Conservation (phyloP, 2,329 filamentous ascomycete genomes). For the Xylaria sp. region DNA sequence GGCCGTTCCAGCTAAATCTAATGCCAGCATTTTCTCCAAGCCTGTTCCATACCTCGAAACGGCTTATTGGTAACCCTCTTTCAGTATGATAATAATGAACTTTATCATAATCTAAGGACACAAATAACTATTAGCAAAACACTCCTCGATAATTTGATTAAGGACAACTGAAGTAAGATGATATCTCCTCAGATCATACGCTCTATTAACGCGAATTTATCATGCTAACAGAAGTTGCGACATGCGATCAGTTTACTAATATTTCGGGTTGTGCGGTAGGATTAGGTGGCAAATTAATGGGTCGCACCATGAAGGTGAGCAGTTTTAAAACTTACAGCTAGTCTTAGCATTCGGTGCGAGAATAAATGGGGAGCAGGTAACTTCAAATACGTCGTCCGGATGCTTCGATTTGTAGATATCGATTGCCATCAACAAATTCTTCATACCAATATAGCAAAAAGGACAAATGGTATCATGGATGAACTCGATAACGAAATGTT, state of each 20-base stretch:
- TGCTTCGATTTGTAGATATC: slow-evolving; percentile 52
- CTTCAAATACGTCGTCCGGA: slow-evolving; percentile 58
- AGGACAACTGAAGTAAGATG: not conserved
- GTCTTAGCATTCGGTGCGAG: slow-evolving; percentile 49
- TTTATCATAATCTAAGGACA: slow-evolving; percentile 49
- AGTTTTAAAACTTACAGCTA: slow-evolving; percentile 44
- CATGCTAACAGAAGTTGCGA: slow-evolving; percentile 2
- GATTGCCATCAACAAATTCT: slow-evolving; percentile 59
- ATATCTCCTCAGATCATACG: not conserved
- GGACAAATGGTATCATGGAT: slow-evolving; percentile 63
- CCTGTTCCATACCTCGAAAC: slow-evolving; percentile 40
- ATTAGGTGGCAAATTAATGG: not conserved
- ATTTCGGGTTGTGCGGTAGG: not conserved
- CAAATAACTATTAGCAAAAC: slow-evolving; percentile 23
- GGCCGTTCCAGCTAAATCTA: slow-evolving; percentile 54
- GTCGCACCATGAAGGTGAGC: slow-evolving; percentile 1
- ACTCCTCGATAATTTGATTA: not conserved
- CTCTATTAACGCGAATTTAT: not conserved
- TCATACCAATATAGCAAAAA: slow-evolving; percentile 62
- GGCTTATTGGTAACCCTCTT: slow-evolving; percentile 44
- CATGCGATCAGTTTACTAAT: not conserved
- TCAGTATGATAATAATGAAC: slow-evolving; percentile 50
- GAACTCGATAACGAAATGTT: slow-evolving; percentile 56
- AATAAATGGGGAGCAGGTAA: slow-evolving; percentile 60
- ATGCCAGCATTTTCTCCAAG: slow-evolving; percentile 53